phyloP scores from a whole-genome alignment of 2,329 filamentous ascomycete species.

The Talaromyces atroroseus region DNA sequence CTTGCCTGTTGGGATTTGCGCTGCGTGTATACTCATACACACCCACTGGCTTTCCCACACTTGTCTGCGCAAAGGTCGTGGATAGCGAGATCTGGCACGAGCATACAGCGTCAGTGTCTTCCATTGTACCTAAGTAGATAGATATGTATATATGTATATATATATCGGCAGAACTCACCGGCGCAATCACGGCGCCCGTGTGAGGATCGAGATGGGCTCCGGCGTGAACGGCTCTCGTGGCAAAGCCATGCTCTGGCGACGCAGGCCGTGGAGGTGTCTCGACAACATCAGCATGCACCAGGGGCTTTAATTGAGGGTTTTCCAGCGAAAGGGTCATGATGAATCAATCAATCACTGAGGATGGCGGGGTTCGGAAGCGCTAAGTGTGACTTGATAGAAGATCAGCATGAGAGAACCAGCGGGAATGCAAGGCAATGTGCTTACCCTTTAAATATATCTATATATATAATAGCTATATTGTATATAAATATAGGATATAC shows the following conservation, averaged over 20 bases:
- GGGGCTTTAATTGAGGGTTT: conserved; percentile 15
- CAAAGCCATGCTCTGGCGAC: conserved; percentile 74
- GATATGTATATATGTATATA: neutral
- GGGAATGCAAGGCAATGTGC: neutral
- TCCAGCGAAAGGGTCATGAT: conserved; percentile 18
- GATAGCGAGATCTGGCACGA: conserved; percentile 72
- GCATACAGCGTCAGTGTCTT: neutral
- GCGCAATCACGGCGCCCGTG: conserved; percentile 91
- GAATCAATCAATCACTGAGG: neutral
- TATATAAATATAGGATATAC: neutral
- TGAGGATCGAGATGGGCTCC: conserved; percentile 83
- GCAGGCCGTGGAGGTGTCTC: conserved; percentile 68
- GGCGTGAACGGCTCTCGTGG: conserved; percentile 90
- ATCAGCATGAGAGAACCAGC: neutral
- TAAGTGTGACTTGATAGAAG: neutral
- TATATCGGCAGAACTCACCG: conserved; percentile 48
- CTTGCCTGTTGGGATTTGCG: conserved; percentile 78
- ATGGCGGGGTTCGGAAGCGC: neutral
- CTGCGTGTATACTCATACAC: conserved; percentile 89
- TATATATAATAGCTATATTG: neutral
- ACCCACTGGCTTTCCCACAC: conserved; percentile 81
- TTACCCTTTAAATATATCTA: neutral
- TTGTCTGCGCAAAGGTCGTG: conserved; percentile 89
- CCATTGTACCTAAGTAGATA: neutral
- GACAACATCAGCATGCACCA: conserved; percentile 35